Conservation (phyloP, 768 basidiomycete species). For the Megacollybia marginata region DNA sequence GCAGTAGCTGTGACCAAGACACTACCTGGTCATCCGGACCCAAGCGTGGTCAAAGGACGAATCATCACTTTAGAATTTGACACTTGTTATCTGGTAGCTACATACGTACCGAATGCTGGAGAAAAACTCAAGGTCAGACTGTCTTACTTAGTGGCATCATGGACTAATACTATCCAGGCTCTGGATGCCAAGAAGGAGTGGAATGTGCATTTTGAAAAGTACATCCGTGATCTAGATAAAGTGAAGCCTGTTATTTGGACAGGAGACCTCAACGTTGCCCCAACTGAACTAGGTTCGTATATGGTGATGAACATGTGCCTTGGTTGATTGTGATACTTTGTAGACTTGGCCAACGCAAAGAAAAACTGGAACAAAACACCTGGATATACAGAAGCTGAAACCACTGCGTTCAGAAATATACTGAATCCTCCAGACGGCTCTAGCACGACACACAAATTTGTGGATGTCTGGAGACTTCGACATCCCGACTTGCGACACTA, state of each 20-base stretch:
- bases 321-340: background rate
- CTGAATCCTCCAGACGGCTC: conserved; percentile 42
- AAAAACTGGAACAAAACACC: conserved; percentile 84
- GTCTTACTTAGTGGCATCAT: background rate
- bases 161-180: conserved; percentile 38
- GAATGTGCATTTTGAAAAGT: conserved; percentile 69
- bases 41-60: conserved; percentile 60
- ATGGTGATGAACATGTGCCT: background rate
- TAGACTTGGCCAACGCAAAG: conserved; percentile 65
- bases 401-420: conserved; percentile 63
- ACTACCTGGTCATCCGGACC: conserved; percentile 72
- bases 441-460: conserved; percentile 40
- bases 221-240: conserved; percentile 65
- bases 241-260: conserved; percentile 85
- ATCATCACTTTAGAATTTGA: conserved; percentile 80
- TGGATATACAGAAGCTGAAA: conserved; percentile 81
- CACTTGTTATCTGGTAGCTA: conserved; percentile 61
- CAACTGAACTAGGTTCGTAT: conserved; percentile 57
- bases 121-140: conserved; percentile 55
- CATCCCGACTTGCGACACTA: conserved; percentile 70
- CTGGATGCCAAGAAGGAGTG: conserved; percentile 70
- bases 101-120: conserved; percentile 85
- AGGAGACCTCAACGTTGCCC: conserved; percentile 84
- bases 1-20: conserved; percentile 57
- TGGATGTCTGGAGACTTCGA: conserved; percentile 73